Evolutionary conservation across 495 filamentous ascomycete genomes (phyloP).

Genomic region (Astrothelium macrocarpum): DNA sequence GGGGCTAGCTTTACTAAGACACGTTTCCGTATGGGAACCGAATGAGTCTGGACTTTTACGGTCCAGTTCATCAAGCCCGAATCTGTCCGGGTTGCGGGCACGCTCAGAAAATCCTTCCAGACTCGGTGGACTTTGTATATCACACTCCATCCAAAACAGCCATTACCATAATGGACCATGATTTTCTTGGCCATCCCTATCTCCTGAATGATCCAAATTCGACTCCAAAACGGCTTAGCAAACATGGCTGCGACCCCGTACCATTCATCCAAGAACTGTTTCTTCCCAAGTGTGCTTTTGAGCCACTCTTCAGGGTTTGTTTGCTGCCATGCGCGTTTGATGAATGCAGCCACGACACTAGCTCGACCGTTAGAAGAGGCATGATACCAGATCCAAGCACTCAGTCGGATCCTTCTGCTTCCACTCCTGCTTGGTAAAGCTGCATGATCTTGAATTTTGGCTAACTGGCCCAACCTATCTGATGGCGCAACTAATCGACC

Average conservation of each 20-base stretch:
- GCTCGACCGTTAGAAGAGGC: not conserved
- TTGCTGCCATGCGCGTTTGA: not conserved
- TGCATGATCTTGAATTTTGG: too few species aligned
- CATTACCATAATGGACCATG: not conserved
- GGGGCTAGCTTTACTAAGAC: not conserved
- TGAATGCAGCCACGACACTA: not conserved
- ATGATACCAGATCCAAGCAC: not conserved
- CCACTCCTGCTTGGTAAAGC: too few species aligned
- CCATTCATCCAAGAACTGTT: not conserved
- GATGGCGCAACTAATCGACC: too few species aligned
- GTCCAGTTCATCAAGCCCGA: not conserved
- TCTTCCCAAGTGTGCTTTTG: not conserved
- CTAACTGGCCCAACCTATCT: too few species aligned
- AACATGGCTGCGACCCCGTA: not conserved
- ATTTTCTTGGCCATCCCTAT: not conserved
- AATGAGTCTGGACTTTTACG: not conserved
- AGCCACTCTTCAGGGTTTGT: not conserved
- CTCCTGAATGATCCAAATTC: slow-evolving; percentile 4
- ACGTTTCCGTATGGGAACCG: not conserved
- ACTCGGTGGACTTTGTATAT: not conserved
- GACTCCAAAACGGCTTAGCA: not conserved
- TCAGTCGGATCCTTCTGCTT: not conserved
- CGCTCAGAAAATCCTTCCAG: not conserved
- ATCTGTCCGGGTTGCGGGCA: not conserved
- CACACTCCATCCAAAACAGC: not conserved